Evolutionary conservation across 768 basidiomycete genomes (phyloP).

Genomic region (Polyporus arcularius): DNA sequence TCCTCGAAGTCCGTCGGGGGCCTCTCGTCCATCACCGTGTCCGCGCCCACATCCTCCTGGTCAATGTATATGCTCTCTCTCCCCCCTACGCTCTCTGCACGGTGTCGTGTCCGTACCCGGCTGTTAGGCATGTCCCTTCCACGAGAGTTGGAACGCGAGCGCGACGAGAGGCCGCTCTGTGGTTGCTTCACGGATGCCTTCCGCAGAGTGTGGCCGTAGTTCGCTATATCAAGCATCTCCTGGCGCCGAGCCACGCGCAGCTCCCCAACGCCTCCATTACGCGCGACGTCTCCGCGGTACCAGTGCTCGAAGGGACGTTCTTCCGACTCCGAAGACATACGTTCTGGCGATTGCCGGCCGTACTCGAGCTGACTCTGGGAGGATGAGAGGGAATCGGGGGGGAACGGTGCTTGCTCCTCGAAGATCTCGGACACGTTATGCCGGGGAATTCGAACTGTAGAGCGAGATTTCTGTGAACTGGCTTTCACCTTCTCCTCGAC

Average conservation of each 20-base stretch:
- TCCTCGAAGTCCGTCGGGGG: slow-evolving; percentile 70
- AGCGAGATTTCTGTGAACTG: slow-evolving; percentile 30
- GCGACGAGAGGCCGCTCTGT: slow-evolving; percentile 13
- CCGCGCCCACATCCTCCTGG: slow-evolving; percentile 47
- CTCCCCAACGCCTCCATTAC: slow-evolving; percentile 90
- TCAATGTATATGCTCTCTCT: slow-evolving; percentile 72
- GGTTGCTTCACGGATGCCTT: slow-evolving; percentile 23
- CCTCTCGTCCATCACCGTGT: slow-evolving; percentile 71
- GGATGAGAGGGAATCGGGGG: slow-evolving; percentile 46
- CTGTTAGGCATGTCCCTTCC: slow-evolving; percentile 23
- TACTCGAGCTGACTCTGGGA: slow-evolving; percentile 36
- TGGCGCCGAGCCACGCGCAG: slow-evolving; percentile 69
- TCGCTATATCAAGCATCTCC: slow-evolving; percentile 89
- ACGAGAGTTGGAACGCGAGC: slow-evolving; percentile 30
- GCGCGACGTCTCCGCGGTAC: slow-evolving; percentile 85
- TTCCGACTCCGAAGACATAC: slow-evolving; percentile 73
- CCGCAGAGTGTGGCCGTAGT: slow-evolving; percentile 68
- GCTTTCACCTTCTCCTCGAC: slow-evolving; percentile 26
- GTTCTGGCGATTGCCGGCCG: slow-evolving; percentile 30
- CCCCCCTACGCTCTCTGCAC: slow-evolving; percentile 66
- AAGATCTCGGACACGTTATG: slow-evolving; percentile 49
- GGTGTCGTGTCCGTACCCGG: slow-evolving; percentile 40
- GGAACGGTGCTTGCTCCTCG: slow-evolving; percentile 67
- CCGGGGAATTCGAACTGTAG: slow-evolving; percentile 32
- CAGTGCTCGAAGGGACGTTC: slow-evolving; percentile 87